A percentile compares a stretch with the other conserved stretches of the same genome.
phyloP scores from a whole-genome alignment of 2,329 filamentous ascomycete species.

The Daldinia sp. region DNA sequence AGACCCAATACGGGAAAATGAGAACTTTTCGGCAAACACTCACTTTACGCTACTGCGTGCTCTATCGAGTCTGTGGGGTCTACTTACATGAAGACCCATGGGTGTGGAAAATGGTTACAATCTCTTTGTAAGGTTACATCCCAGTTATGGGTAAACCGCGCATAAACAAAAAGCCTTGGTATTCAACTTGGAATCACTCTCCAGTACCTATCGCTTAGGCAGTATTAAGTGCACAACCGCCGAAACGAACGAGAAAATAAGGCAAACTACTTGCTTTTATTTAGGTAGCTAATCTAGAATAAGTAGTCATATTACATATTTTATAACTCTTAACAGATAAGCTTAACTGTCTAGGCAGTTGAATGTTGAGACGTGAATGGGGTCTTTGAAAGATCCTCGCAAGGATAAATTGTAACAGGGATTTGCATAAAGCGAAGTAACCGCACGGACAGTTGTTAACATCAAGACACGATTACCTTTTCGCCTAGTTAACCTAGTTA shows the following conservation, averaged over 20 bases:
- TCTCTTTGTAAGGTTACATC: slow-evolving; percentile 11
- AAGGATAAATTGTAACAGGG: background rate
- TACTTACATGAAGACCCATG: slow-evolving; percentile 12
- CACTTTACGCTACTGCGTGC: slow-evolving; percentile 7
- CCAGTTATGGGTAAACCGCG: background rate
- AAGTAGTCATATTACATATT: background rate
- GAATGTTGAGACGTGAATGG: background rate
- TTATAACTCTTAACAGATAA: background rate
- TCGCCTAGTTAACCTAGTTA: background rate
- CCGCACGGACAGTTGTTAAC: background rate
- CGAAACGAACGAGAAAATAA: background rate
- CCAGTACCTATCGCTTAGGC: background rate
- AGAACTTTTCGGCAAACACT: slow-evolving; percentile 10
- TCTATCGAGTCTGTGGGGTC: slow-evolving; percentile 21
- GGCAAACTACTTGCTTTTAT: background rate
- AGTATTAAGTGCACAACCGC: background rate
- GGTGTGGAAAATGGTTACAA: slow-evolving; percentile 13
- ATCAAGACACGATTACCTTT: too few relatives aligned
- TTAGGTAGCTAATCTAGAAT: background rate
- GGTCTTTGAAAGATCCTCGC: background rate
- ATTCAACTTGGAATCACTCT: background rate
- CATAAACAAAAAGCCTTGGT: background rate
- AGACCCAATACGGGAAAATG: background rate
- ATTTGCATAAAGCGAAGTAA: background rate
- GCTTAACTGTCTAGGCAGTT: background rate